phyloP scores from a whole-genome alignment of 139 green algal species.

The Coelastrella sp. region DNA sequence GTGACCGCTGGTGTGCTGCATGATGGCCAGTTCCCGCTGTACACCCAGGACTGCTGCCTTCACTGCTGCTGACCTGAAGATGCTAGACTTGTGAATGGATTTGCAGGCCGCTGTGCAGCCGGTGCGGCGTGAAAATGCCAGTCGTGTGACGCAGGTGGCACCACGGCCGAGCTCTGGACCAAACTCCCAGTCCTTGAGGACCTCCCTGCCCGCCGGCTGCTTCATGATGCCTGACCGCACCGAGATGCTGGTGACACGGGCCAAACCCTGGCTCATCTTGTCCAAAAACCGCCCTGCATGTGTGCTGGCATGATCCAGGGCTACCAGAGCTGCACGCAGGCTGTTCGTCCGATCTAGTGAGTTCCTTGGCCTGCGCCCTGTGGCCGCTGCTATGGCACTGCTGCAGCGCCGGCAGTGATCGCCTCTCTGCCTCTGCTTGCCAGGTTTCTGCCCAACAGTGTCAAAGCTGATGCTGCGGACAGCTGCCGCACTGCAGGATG shows the following conservation, averaged over 20 bases:
- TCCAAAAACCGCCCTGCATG: neutral
- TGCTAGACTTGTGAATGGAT: constrained; percentile 25
- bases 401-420: neutral
- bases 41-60: constrained; percentile 25
- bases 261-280: neutral
- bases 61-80: neutral
- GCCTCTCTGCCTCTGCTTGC: neutral
- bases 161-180: neutral
- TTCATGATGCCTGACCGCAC: neutral
- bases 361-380: neutral
- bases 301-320: constrained; percentile 2
- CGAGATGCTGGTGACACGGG: neutral
- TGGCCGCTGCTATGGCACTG: neutral
- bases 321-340: neutral
- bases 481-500: neutral
- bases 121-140: constrained; percentile 48
- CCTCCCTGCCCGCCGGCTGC: neutral
- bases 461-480: neutral
- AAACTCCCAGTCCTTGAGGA: constrained; percentile 34
- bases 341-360: neutral
- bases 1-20: constrained; percentile 22
- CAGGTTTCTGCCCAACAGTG: neutral
- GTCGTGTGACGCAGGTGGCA: constrained; percentile 25
- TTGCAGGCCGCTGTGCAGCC: constrained; percentile 23
- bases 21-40: constrained; percentile 35